A percentile compares a stretch with the other conserved stretches of the same genome.
Conservation (phyloP, 805 yeast species). For the Yarrowia divulgata region DNA sequence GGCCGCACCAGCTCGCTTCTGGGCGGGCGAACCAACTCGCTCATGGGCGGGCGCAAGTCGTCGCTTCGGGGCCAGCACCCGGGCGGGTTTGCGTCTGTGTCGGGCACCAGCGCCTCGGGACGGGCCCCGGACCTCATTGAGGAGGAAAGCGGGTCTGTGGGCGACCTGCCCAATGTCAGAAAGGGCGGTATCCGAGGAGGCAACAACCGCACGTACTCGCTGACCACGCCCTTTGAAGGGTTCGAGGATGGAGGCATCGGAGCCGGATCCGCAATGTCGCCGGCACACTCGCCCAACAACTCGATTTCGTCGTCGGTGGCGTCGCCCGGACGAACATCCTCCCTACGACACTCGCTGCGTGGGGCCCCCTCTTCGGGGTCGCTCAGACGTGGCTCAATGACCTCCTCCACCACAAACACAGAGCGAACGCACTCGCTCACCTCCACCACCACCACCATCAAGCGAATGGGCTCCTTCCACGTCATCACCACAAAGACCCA, state of each 20-base stretch:
- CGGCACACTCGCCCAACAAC: slow-evolving; percentile 23
- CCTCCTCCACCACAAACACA: slow-evolving; percentile 47
- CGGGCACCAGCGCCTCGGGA: slow-evolving; percentile 35
- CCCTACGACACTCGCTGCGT: slow-evolving; percentile 9
- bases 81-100: slow-evolving; percentile 34
- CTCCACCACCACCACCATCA: slow-evolving; percentile 49
- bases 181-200: slow-evolving; percentile 39
- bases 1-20: slow-evolving; percentile 26
- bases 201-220: slow-evolving; percentile 44
- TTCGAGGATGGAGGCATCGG: slow-evolving; percentile 40
- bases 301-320: slow-evolving; percentile 10
- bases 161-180: slow-evolving; percentile 29
- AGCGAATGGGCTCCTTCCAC: slow-evolving; percentile 51
- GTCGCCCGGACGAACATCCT: slow-evolving; percentile 4
- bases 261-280: slow-evolving; percentile 33
- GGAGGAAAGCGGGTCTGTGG: slow-evolving; percentile 22
- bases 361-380: slow-evolving; percentile 29
- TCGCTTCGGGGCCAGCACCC: slow-evolving; percentile 30
- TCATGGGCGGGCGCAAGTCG: slow-evolving; percentile 35
- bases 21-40: slow-evolving; percentile 36
- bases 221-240: slow-evolving; percentile 43
- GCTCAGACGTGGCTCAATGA: slow-evolving; percentile 45
- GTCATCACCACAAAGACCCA: slow-evolving; percentile 48
- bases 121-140: slow-evolving; percentile 13
- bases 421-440: slow-evolving; percentile 52